These are phyloP conservation scores for Pyricularia grisea DNA, from an alignment of 2,329 filamentous ascomycete species.

Conservation along the genomic window DNA sequence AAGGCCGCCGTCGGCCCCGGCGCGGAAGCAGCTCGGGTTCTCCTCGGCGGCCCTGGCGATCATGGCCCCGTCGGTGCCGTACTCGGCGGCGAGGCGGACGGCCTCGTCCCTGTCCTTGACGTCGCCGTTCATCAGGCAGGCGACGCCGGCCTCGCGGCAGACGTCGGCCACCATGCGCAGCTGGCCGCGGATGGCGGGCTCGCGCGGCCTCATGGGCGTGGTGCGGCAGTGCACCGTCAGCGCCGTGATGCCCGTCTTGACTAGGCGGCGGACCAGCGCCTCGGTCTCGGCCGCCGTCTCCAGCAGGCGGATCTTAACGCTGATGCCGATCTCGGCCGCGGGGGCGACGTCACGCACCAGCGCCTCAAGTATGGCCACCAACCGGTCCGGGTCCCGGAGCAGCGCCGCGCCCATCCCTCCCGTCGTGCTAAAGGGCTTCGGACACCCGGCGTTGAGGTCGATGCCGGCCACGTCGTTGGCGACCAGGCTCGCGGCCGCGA, in stretches of 20 bases:
- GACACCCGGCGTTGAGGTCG: constrained; percentile 96
- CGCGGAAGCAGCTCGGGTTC: constrained; percentile 81
- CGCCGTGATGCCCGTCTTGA: constrained; percentile 81
- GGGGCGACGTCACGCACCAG: constrained; percentile 70
- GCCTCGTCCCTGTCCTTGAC: constrained; percentile 69
- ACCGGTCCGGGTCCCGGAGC: constrained; percentile 71
- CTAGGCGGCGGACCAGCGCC: constrained; percentile 65
- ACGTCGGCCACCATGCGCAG: constrained; percentile 73
- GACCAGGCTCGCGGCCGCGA: constrained; percentile 74
- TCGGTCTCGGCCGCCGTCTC: constrained; percentile 69
- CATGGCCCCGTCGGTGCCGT: constrained; percentile 89
- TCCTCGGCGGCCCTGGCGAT: constrained; percentile 88
- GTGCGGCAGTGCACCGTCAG: constrained; percentile 94
- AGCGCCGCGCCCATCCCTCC: constrained; percentile 95
- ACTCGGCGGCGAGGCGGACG: constrained; percentile 62
- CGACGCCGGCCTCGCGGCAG: constrained; percentile 77
- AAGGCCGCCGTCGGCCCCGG: constrained; percentile 57
- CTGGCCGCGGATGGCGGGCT: constrained; percentile 78
- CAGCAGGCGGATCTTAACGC: constrained; percentile 90
- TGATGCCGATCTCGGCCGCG: constrained; percentile 82
- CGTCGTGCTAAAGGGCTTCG: constrained; percentile 88
- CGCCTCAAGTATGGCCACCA: constrained; percentile 74
- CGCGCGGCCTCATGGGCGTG: constrained; percentile 86
- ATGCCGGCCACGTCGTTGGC: constrained; percentile 86
- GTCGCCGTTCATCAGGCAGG: constrained; percentile 93